phyloP scores from a whole-genome alignment of 352 stramenopile genomes.

The Pythium folliculosum region DNA sequence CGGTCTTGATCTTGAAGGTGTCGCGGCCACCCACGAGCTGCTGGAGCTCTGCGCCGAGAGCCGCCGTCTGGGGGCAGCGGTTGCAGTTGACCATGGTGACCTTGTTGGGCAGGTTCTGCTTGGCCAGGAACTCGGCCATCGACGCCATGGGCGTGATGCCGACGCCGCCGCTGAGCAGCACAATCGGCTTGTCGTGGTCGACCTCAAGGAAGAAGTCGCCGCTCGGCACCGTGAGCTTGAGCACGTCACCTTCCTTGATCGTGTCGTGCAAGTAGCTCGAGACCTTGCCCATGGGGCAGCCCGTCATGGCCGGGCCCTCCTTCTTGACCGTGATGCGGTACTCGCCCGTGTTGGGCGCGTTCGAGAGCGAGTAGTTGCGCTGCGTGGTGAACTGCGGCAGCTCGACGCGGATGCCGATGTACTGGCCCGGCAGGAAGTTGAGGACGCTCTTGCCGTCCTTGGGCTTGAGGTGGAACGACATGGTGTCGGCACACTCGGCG shows the following conservation, averaged over 20 bases:
- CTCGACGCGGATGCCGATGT: constrained; percentile 55
- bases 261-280: constrained; percentile 62
- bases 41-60: constrained; percentile 38
- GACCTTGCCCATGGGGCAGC: constrained; percentile 41
- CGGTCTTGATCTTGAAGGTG: constrained; percentile 38
- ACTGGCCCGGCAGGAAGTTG: constrained; percentile 57
- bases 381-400: constrained; percentile 41
- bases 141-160: constrained; percentile 58
- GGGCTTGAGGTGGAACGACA: constrained; percentile 58
- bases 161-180: constrained; percentile 62
- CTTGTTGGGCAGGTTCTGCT: constrained; percentile 29
- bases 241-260: constrained; percentile 46
- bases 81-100: constrained; percentile 51
- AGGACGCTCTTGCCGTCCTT: constrained; percentile 41
- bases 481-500: constrained; percentile 48
- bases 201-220: constrained; percentile 54
- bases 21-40: constrained; percentile 36
- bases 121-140: constrained; percentile 48
- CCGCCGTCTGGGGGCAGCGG: constrained; percentile 36
- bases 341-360: constrained; percentile 35
- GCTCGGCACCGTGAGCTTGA: constrained; percentile 53
- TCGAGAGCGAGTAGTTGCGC: constrained; percentile 63
- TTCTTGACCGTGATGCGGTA: constrained; percentile 70
- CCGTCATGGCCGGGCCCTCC: constrained; percentile 35
- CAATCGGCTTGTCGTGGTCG: constrained; percentile 46